phyloP scores from a whole-genome alignment of 1,139 yeast genomes.

The Pichia sp. region DNA sequence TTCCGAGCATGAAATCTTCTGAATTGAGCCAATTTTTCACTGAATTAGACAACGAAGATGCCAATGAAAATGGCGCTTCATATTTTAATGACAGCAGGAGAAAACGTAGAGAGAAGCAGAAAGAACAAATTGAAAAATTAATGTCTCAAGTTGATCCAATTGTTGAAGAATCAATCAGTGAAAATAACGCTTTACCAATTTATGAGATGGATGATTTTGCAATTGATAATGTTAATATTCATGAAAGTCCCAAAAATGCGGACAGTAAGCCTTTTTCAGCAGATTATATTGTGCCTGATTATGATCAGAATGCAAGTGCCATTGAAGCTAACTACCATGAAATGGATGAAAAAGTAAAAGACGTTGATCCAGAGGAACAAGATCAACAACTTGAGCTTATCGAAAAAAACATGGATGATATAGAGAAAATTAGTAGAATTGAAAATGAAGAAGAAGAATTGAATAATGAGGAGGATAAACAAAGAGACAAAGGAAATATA shows the following conservation, averaged over 20 bases:
- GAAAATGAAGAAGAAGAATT: neutral
- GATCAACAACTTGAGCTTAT: neutral
- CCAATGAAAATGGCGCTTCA: constrained; percentile 10
- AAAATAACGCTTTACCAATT: neutral
- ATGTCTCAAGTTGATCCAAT: constrained; percentile 5
- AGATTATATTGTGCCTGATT: constrained; percentile 8
- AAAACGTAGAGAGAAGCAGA: constrained; percentile 10
- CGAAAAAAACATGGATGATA: neutral
- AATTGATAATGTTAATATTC: constrained; percentile 9
- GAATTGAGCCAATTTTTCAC: constrained; percentile 18
- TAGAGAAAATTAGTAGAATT: neutral
- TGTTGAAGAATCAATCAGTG: constrained; percentile 3
- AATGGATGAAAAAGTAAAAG: constrained; percentile 4
- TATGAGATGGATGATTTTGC: constrained; percentile 13
- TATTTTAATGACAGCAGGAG: constrained; percentile 15
- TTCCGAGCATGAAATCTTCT: constrained; percentile 17
- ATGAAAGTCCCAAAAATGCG: neutral
- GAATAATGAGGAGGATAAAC: constrained; percentile 1
- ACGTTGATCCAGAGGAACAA: constrained; percentile 1
- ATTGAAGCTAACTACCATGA: neutral
- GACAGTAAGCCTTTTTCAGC: neutral
- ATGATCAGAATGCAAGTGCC: neutral
- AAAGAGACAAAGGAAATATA: neutral
- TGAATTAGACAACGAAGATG: constrained; percentile 14
- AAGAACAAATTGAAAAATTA: constrained; percentile 1